Percentiles rank a stretch among this genome's conserved stretches.
These are phyloP conservation scores for Penicillium sumatraense DNA, from an alignment of 2,329 filamentous ascomycete species.

Conservation along the genomic window DNA sequence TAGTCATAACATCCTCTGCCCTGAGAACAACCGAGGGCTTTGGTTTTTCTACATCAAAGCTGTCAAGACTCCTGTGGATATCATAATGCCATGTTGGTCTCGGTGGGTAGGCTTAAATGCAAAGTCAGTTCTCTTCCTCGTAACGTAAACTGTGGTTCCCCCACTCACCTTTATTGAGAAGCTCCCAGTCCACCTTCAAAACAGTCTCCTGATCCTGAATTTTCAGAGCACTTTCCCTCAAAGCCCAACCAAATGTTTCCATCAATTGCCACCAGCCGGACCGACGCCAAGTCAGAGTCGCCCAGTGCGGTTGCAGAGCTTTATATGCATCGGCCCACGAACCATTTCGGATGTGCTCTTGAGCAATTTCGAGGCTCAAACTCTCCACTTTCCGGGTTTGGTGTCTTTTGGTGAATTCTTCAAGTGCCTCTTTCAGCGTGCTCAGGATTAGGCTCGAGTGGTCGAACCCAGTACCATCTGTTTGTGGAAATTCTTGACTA, in stretches of 20 bases:
- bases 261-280: constrained; percentile 65
- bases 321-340: constrained; percentile 57
- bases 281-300: constrained; percentile 60
- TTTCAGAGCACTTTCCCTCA: constrained; percentile 58
- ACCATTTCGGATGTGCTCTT: constrained; percentile 56
- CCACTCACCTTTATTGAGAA: constrained; percentile 46
- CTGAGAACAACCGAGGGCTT: constrained; percentile 54
- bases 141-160: background rate
- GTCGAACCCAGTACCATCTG: constrained; percentile 52
- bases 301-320: constrained; percentile 60
- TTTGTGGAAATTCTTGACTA: constrained; percentile 57
- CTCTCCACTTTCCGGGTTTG: constrained; percentile 61
- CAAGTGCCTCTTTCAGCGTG: constrained; percentile 53
- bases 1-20: constrained; percentile 54
- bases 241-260: constrained; percentile 56
- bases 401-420: constrained; percentile 56
- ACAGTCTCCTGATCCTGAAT: constrained; percentile 53
- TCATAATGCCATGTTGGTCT: constrained; percentile 48
- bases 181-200: constrained; percentile 62
- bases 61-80: constrained; percentile 52
- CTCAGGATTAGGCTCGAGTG: constrained; percentile 56
- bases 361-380: constrained; percentile 59
- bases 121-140: constrained; percentile 3
- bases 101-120: constrained; percentile 38
- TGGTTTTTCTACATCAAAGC: constrained; percentile 39